Evolutionary conservation across 2,329 filamentous ascomycete genomes (phyloP), one percentile per base, ranked within the genome.

Genomic region (Ophiostoma novo-ulmi): DNA sequence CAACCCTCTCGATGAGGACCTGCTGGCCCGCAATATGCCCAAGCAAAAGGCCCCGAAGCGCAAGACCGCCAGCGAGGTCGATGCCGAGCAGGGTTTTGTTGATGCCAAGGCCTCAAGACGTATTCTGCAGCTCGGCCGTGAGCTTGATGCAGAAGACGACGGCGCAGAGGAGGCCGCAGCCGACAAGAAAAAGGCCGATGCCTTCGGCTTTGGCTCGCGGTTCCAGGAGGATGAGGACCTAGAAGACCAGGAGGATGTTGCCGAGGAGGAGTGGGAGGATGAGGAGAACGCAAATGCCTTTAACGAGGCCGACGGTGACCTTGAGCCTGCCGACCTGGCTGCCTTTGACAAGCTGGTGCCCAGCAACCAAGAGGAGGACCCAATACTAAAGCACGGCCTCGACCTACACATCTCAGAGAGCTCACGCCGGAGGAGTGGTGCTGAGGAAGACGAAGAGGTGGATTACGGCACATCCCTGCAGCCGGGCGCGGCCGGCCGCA

Each of bases 271-370:
- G 31, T 94, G 92, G 87, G 91, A 91, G 36, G 91, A 93, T 66
- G 92, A 94, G 44, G 91, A 93, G 48, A 86, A 87, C 3, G 87
- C 91, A 74, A 87, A 90, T 73, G 67, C 67, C 26, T 39, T 36
- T 13, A 82, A 92, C 75, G 94, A 97, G 78, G 86, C 97, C 65
- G 87, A 91, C 74, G 82, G 91, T 74, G 94, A 97, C 78, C 85
- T 98, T 61, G 93, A 97, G 74, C 93, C 94, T 1, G 88, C 91
- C 72, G 95, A 99, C 75, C 84, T 97, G 73, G 93, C 94, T 68
- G 91, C 90, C 70, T 99, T 97, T 83, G 92, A 94, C 80, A 93
- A 91, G 76, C 98, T 97, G 78, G 87, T 97, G 75, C 92, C 89
- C 0, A 83, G 89, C 8, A 85, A 84, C 38, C 85, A 91, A 75